These are phyloP conservation scores for Rosa chinensis DNA, from an alignment of 306 rosid genomes.

Conservation along the genomic window DNA sequence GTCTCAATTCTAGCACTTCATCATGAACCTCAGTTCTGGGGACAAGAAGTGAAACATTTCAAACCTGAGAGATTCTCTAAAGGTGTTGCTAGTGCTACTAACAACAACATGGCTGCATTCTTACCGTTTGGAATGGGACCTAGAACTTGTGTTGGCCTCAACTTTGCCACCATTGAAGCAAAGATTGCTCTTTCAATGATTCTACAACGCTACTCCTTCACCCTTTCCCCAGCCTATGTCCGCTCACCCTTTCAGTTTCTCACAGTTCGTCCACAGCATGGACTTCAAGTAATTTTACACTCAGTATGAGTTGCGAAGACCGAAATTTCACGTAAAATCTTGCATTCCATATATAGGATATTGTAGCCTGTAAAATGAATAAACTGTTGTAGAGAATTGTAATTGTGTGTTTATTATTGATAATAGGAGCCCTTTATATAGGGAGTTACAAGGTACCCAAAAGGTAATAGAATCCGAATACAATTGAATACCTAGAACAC, in stretches of 20 bases:
- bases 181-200: conserved; percentile 32
- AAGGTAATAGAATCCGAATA: too few relatives aligned
- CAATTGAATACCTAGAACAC: too few relatives aligned
- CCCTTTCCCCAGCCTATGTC: conserved; percentile 22
- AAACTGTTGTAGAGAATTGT: too few relatives aligned
- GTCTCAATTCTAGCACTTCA: conserved; percentile 15
- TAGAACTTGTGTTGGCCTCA: conserved; percentile 24
- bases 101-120: conserved; percentile 20
- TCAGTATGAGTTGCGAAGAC: too few relatives aligned
- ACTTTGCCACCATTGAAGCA: conserved; percentile 20
- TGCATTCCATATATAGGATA: too few relatives aligned
- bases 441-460: too few relatives aligned
- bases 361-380: too few relatives aligned
- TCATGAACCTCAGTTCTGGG: conserved; percentile 29
- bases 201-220: conserved; percentile 27
- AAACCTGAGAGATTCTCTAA: conserved; percentile 28
- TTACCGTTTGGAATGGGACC: conserved; percentile 28
- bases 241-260: conserved; percentile 16
- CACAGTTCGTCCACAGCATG: conserved; percentile 19
- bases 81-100: conserved; percentile 26
- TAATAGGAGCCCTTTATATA: too few relatives aligned
- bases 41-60: conserved; percentile 20
- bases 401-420: too few relatives aligned
- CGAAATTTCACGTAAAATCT: too few relatives aligned
- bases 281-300: conserved; percentile 27